Evolutionary conservation across 2,329 filamentous ascomycete species (phyloP).

Genomic region (Byssothecium circinans): DNA sequence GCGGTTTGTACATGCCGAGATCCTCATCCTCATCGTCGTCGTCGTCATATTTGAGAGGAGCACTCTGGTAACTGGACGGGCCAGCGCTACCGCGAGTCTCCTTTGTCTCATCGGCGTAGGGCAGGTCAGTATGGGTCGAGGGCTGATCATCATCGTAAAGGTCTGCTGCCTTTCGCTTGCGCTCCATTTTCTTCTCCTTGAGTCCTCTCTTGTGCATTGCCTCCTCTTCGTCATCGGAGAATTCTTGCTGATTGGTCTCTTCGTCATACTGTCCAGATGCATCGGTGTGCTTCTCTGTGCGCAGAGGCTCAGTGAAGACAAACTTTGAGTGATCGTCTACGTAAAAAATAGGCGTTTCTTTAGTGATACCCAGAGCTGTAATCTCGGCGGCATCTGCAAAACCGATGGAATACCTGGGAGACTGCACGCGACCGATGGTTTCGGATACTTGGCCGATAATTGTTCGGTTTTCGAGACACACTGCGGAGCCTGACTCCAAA

Average conservation of each 20-base stretch:
- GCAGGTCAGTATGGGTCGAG: conserved; percentile 16
- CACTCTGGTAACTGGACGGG: conserved; percentile 16
- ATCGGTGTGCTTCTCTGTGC: conserved; percentile 81
- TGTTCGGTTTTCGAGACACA: conserved; percentile 74
- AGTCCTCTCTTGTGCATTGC: conserved; percentile 66
- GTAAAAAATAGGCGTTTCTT: conserved; percentile 76
- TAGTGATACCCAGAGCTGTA: conserved; percentile 64
- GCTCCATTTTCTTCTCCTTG: conserved; percentile 61
- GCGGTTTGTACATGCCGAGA: conserved; percentile 51
- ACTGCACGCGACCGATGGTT: conserved; percentile 80
- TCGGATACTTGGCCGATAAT: conserved; percentile 84
- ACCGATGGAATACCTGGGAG: conserved; percentile 81
- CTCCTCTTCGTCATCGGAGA: conserved; percentile 95
- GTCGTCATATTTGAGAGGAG: conserved; percentile 47
- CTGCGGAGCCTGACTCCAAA: conserved; percentile 78
- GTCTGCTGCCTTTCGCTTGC: conserved; percentile 20
- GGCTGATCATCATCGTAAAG: conserved; percentile 13
- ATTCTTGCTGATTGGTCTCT: conserved; percentile 89
- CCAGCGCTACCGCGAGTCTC: conserved; percentile 2
- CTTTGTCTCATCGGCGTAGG: background rate
- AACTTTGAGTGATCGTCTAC: conserved; percentile 76
- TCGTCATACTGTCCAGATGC: conserved; percentile 95
- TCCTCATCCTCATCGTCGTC: conserved; percentile 50
- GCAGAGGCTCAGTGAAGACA: conserved; percentile 83
- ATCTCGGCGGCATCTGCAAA: conserved; percentile 73